These are phyloP conservation scores for Moringa oleifera DNA, from an alignment of 345 rosid genomes.

Conservation along the genomic window DNA sequence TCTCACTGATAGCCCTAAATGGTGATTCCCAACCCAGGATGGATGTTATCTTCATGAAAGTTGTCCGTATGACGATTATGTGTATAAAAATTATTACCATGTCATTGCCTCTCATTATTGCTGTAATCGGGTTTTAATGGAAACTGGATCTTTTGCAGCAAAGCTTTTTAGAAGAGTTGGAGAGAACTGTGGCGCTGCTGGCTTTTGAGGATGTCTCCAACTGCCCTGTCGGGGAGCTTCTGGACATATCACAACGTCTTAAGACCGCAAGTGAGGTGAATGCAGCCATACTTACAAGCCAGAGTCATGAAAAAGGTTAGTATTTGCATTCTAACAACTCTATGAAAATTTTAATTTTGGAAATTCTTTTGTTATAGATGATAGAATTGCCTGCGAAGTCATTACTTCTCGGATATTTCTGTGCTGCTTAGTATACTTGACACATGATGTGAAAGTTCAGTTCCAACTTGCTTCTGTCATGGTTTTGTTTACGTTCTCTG, in stretches of 20 bases:
- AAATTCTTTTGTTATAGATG: too few relatives aligned
- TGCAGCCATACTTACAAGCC: slow-evolving; percentile 98
- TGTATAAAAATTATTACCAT: background rate
- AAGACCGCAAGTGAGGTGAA: slow-evolving; percentile 96
- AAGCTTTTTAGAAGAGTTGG: slow-evolving; percentile 90
- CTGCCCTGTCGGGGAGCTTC: slow-evolving; percentile 85
- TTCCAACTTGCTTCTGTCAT: too few relatives aligned
- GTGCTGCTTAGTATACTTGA: background rate
- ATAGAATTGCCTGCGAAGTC: background rate
- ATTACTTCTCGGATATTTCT: background rate
- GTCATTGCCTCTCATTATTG: background rate
- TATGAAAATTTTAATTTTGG: background rate
- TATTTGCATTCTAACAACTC: background rate
- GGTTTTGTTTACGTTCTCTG: too few relatives aligned
- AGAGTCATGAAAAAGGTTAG: slow-evolving; percentile 93
- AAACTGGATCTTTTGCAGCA: slow-evolving; percentile 32
- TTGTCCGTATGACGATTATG: background rate
- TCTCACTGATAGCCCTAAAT: background rate
- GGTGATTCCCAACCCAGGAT: background rate
- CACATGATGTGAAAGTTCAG: background rate
- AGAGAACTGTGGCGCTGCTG: slow-evolving; percentile 83
- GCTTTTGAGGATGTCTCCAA: slow-evolving; percentile 87
- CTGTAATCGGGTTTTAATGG: background rate
- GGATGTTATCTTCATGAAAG: background rate
- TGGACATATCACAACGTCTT: slow-evolving; percentile 86